Conservation (phyloP, 768 basidiomycete species). For the Pisolithus marmoratus region DNA sequence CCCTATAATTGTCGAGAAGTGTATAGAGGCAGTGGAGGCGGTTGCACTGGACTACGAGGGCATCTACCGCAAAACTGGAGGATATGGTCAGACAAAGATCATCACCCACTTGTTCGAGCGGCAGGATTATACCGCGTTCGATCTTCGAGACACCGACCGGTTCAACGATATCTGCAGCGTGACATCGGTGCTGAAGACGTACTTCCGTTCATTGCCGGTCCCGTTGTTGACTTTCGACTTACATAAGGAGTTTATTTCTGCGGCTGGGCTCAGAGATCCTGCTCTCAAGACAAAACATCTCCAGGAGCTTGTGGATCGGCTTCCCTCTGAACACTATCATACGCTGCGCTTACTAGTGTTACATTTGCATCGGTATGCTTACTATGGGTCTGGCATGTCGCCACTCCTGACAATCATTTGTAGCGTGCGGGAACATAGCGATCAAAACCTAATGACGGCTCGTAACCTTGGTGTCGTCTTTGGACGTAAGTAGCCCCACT, state of each 20-base stretch:
- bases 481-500: conserved; percentile 64
- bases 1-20: conserved; percentile 91
- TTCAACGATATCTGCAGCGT: conserved; percentile 98
- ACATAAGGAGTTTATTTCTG: conserved; percentile 84
- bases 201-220: conserved; percentile 88
- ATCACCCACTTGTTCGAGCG: conserved; percentile 95
- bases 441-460: conserved; percentile 87
- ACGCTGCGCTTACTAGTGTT: conserved; percentile 79
- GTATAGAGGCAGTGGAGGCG: conserved; percentile 88
- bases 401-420: not conserved
- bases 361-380: conserved; percentile 75
- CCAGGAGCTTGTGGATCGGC: conserved; percentile 61
- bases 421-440: conserved; percentile 58
- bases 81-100: conserved; percentile 82
- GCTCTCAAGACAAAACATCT: conserved; percentile 54
- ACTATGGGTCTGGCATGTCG: not conserved
- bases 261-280: conserved; percentile 64
- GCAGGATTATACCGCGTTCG: conserved; percentile 85
- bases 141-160: conserved; percentile 76
- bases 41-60: conserved; percentile 94
- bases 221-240: conserved; percentile 88
- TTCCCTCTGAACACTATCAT: conserved; percentile 85
- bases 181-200: conserved; percentile 94
- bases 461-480: conserved; percentile 96
- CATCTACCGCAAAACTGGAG: conserved; percentile 97